Conservation (phyloP, 345 rosid genomes). For the Lagerstroemia speciosa region DNA sequence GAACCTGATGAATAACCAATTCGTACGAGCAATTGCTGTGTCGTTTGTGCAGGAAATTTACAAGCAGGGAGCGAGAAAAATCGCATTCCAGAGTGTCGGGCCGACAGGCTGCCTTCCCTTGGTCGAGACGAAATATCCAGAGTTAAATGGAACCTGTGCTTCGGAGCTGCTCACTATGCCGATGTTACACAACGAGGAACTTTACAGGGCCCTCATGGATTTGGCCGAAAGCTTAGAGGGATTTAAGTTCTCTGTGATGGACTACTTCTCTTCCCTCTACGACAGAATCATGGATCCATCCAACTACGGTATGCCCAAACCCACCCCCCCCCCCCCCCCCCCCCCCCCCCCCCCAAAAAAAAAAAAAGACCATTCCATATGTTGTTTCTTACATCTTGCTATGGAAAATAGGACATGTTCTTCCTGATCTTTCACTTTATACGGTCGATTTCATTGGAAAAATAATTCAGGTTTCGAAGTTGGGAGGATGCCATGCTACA, state of each 20-base stretch:
- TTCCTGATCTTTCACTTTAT: background rate
- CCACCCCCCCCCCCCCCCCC: too few species aligned
- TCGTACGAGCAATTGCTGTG: too few species aligned
- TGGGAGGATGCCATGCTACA: conserved; percentile 11
- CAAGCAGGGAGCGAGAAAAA: conserved; percentile 10
- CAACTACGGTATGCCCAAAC: conserved; percentile 22
- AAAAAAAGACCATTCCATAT: too few species aligned
- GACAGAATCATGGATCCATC: conserved; percentile 26
- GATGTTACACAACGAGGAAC: conserved; percentile 20
- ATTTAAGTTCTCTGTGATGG: conserved; percentile 24
- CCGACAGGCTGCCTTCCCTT: background rate
- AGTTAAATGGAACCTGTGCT: background rate
- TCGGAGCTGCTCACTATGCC: conserved; percentile 7
- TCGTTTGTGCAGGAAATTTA: background rate
- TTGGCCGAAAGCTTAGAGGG: conserved; percentile 19
- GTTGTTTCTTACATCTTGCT: too few species aligned
- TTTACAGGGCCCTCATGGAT: conserved; percentile 12
- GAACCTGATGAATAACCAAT: background rate
- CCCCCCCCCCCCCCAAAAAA: too few species aligned
- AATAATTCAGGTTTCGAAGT: conserved; percentile 15
- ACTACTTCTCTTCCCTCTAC: conserved; percentile 12
- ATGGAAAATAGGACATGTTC: background rate
- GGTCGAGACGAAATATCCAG: background rate
- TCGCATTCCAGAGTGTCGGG: conserved; percentile 1
- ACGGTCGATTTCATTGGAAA: background rate